Evolutionary conservation across 2,329 filamentous ascomycete species (phyloP).

Genomic region (Cercospora sesami): DNA sequence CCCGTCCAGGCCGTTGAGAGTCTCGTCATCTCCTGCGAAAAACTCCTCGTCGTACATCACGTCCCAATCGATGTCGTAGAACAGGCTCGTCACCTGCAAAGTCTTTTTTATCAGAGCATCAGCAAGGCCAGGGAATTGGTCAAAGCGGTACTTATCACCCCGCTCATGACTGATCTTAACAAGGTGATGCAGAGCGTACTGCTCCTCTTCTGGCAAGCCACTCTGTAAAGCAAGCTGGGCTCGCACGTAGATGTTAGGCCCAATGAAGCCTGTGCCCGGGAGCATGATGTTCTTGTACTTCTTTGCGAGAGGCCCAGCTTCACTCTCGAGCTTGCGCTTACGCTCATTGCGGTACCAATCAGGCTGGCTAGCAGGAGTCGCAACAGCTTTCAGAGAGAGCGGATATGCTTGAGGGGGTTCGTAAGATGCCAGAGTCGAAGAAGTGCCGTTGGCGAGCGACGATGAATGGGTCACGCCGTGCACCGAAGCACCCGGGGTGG

Average conservation of each 20-base stretch:
- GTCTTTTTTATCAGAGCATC: slow-evolving; percentile 86
- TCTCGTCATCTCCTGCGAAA: slow-evolving; percentile 53
- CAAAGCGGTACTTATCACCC: slow-evolving; percentile 93
- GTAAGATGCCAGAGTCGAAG: slow-evolving; percentile 64
- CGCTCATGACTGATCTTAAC: slow-evolving; percentile 94
- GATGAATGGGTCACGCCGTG: slow-evolving; percentile 49
- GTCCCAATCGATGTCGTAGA: slow-evolving; percentile 80
- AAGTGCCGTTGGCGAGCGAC: slow-evolving; percentile 34
- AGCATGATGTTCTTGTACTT: slow-evolving; percentile 57
- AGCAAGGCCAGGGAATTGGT: slow-evolving; percentile 82
- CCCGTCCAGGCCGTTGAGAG: slow-evolving; percentile 64
- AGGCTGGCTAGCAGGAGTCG: slow-evolving; percentile 73
- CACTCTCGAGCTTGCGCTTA: slow-evolving; percentile 47
- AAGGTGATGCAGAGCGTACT: slow-evolving; percentile 89
- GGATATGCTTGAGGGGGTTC: slow-evolving; percentile 65
- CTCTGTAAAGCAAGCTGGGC: slow-evolving; percentile 83
- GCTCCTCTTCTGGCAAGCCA: slow-evolving; percentile 74
- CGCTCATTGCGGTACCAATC: slow-evolving; percentile 63
- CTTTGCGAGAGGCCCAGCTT: slow-evolving; percentile 47
- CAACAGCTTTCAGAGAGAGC: slow-evolving; percentile 69
- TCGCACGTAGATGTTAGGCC: slow-evolving; percentile 87
- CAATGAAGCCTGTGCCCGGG: slow-evolving; percentile 63
- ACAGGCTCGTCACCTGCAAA: slow-evolving; percentile 73
- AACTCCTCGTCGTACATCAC: slow-evolving; percentile 66
- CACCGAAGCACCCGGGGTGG: slow-evolving; percentile 49